Percentiles rank a stretch among this genome's conserved stretches.
Evolutionary conservation across 371 early-diverging fungal genomes (phyloP).

Genomic region (Saksenaea oblongispora): DNA sequence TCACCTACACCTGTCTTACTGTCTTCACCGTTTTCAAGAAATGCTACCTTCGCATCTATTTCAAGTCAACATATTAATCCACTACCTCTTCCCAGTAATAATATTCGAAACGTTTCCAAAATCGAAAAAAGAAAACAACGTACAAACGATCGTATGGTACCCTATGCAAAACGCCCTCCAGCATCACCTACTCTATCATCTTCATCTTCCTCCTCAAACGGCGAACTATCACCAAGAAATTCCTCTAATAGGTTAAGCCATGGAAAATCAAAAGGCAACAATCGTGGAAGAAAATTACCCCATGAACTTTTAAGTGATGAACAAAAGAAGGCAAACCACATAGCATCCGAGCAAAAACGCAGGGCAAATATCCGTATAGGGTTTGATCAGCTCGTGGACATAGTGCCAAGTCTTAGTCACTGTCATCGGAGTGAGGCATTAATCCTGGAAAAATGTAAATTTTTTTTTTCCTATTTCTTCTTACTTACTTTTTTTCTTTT

Average conservation of each 20-base stretch:
- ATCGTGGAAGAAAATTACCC: constrained; percentile 25
- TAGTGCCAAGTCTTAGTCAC: constrained; percentile 69
- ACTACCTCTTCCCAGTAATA: constrained; percentile 10
- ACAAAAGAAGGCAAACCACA: constrained; percentile 84
- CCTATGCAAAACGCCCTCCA: not conserved
- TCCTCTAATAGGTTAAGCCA: constrained; percentile 1
- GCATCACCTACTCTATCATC: not conserved
- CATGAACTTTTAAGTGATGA: constrained; percentile 76
- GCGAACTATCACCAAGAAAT: not conserved
- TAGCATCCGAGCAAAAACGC: constrained; percentile 82
- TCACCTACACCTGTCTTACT: constrained; percentile 24
- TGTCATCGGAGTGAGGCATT: constrained; percentile 43
- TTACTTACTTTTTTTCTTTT: not conserved
- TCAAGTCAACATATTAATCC: constrained; percentile 7
- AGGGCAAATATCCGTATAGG: constrained; percentile 77
- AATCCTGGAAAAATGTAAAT: constrained; percentile 38
- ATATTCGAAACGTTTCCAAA: not conserved
- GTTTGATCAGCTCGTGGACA: constrained; percentile 71
- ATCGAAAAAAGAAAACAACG: not conserved
- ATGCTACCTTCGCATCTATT: constrained; percentile 13
- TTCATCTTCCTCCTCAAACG: not conserved
- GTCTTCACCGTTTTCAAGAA: constrained; percentile 23
- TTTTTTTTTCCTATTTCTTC: not conserved
- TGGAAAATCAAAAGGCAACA: constrained; percentile 8
- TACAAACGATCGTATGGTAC: not conserved